Evolutionary conservation across 768 basidiomycete genomes (phyloP), one percentile per base, ranked within the genome.

Genomic region (Pisolithus tinctorius): DNA sequence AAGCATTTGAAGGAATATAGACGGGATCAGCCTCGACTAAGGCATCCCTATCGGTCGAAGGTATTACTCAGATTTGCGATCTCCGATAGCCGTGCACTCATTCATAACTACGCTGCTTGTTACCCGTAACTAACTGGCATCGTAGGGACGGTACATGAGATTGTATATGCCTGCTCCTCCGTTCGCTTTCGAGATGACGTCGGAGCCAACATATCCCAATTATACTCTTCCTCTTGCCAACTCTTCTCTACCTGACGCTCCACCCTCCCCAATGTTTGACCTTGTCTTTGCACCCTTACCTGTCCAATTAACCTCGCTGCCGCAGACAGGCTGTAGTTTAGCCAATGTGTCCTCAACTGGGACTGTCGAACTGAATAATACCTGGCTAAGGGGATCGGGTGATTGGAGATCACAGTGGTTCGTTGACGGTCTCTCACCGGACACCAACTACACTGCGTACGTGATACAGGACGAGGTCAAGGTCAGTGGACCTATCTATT

Each of bases 391-490:
- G 41, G 79, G 80, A 57, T 48, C 60, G 0, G 62, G 70, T 0
- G 88, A 86, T 0, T 87, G 81, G 81, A 68, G 88, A 43, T 76
- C 67, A 29, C 85, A 91, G 58, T 93, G 82, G 76, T 61, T 86
- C 2, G 52, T 89, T 9, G 74, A 73, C 1, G 80, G 76, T 0
- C 71, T 94, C n/a, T 67, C 70, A 1, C 73, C 83, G 5, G 71
- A 71, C 9, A 88, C 85, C 30, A 93, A 93, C 59, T 93, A 92
- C 58, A 90, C 89, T 1, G 81, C 77, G 0, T 91, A 81, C 59
- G 76, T 82, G 13, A 58, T 88, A 2, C 72, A 80, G 55, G 74
- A 80, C 52, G 70, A 67, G 8, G 72, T 76, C 41, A 76, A 77
- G 58, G 75, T 89, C 45, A 80, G 76, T 50, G 81, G 79, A 2